Evolutionary conservation across 1,139 yeast species (phyloP), one percentile per base, ranked within the genome.

Genomic region (Geotrichum restrictum): DNA sequence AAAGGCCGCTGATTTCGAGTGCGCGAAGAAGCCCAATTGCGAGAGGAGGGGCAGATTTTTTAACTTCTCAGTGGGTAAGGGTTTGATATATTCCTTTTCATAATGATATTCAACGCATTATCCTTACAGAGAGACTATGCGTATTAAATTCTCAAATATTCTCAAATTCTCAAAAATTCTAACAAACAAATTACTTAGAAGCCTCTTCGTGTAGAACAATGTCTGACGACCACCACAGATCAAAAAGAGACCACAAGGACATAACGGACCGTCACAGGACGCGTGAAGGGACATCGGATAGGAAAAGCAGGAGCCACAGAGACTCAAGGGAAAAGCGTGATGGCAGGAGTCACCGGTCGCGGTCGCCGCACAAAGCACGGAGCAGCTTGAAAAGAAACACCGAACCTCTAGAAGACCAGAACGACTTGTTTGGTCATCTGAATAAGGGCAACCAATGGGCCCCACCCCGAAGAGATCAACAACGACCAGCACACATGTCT

Each of bases 401-500:
- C 16, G 39, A 27, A 31, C 36, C 42, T 19, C 22, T 22, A 13
- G 21, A 5, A 16, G 43, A 19, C n/a, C 38, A 39, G 37, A 18
- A 18, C 16, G 24, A 37, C 18, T 10, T 34, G 10, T 18, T 33
- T 24, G 29, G 29, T 5, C 29, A 24, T 8, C 29, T 5, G 8
- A 24, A 24, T 14, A 22, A 2, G 13, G 16, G 31, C 6, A 21
- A 36, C 4, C 18, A 14, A n/a, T 2, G 22, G 7, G 41, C 33
- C 18, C 43, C 43, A 5, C 29, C 29, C 7, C 29, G 29, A 8
- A 24, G 29, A 29, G 38, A 38, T 29, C 44, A 29, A 11, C 38
- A 14, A 10, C 14, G 49, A 27, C 50, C 11, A 41, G 50, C 37
- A 43, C 54, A 19, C 45, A 32, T 41, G 31, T 48, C 46, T 19